phyloP scores from a whole-genome alignment of 306 rosid species.

The Prunus davidiana region DNA sequence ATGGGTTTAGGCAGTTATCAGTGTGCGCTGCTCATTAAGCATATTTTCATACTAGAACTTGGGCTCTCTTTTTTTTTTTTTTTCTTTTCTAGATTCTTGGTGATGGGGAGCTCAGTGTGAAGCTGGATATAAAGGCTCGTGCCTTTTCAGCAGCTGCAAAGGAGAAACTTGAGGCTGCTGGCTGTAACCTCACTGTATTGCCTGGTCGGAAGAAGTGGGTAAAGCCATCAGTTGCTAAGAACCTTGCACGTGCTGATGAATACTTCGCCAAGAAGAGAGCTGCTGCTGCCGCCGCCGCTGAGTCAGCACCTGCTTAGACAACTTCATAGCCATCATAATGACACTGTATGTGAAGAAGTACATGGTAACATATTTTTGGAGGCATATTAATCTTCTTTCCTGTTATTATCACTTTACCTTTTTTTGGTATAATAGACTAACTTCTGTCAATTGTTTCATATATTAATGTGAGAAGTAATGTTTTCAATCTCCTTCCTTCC shows the following conservation, averaged over 20 bases:
- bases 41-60: background rate
- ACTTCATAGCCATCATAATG: background rate
- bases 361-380: slow-evolving; percentile 20
- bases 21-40: background rate
- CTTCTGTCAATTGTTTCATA: slow-evolving; percentile 9
- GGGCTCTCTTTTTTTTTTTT: background rate
- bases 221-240: slow-evolving; percentile 88
- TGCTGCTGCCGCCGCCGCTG: slow-evolving; percentile 43
- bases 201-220: slow-evolving; percentile 99
- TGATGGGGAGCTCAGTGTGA: slow-evolving; percentile 74
- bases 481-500: background rate
- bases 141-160: slow-evolving; percentile 82
- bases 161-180: slow-evolving; percentile 82
- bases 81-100: slow-evolving; percentile 67
- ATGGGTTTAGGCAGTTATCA: background rate
- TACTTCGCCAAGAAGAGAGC: slow-evolving; percentile 90
- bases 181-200: slow-evolving; percentile 74
- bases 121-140: slow-evolving; percentile 76
- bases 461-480: background rate
- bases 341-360: slow-evolving; percentile 18
- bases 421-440: background rate
- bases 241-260: slow-evolving; percentile 92
- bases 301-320: slow-evolving; percentile 41
- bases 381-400: slow-evolving; percentile 17
- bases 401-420: slow-evolving; percentile 12